These are phyloP conservation scores for Candida ulmi DNA, from an alignment of 805 yeast species.

Conservation along the genomic window DNA sequence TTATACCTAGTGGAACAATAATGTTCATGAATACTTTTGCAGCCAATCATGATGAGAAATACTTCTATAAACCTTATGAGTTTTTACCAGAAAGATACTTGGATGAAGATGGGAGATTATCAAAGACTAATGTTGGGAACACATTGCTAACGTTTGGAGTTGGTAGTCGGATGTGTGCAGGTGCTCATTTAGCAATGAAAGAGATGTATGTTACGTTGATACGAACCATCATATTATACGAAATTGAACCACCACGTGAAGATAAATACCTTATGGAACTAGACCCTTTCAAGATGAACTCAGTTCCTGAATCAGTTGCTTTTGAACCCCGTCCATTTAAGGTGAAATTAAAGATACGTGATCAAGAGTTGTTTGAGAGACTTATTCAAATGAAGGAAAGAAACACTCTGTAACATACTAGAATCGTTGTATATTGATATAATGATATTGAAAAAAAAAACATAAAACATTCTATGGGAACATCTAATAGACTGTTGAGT, in stretches of 20 bases:
- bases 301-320: slow-evolving; percentile 52
- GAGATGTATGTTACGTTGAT: slow-evolving; percentile 57
- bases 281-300: slow-evolving; percentile 47
- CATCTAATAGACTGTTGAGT: too few relatives aligned
- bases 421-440: too few relatives aligned
- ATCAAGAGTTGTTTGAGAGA: slow-evolving; percentile 11
- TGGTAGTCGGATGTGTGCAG: slow-evolving; percentile 72
- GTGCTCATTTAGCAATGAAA: slow-evolving; percentile 55
- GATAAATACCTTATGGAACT: slow-evolving; percentile 30
- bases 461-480: too few relatives aligned
- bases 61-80: slow-evolving; percentile 36
- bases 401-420: too few relatives aligned
- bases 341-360: slow-evolving; percentile 28
- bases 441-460: too few relatives aligned
- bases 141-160: slow-evolving; percentile 55
- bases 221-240: slow-evolving; percentile 47
- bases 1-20: slow-evolving; percentile 52
- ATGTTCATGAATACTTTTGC: slow-evolving; percentile 65
- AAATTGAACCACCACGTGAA: slow-evolving; percentile 37
- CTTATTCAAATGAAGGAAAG: neutral
- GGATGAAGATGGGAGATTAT: slow-evolving; percentile 20
- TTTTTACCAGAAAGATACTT: slow-evolving; percentile 54
- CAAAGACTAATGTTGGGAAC: slow-evolving; percentile 6
- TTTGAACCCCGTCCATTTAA: slow-evolving; percentile 50
- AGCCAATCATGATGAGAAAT: slow-evolving; percentile 55